Base-by-base conservation (phyloP, 78 protist species). In the Cavenderia fasciculata region DNA sequence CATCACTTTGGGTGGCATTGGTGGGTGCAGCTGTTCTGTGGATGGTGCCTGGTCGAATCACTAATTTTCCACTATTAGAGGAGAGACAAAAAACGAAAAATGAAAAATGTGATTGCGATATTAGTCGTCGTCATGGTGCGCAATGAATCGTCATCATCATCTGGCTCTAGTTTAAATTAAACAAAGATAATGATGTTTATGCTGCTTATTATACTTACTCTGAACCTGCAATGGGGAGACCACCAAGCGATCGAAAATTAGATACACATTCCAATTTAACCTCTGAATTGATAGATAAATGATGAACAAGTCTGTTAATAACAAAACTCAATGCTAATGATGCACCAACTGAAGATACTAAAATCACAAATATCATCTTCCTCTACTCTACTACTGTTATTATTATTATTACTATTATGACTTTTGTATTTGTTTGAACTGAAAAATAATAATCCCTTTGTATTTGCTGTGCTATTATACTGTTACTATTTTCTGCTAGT, bases 1-100 rank as follows among this genome's bases (percentile, higher is more conserved):
- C 88, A 51, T 79, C 88, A 25, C 77, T 66, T 34, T 29, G 18
- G 21, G 88, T 66, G 47, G 88, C 88, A 49, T 79, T 79, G 41
- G 88, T 79, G 11, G 78, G 88, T 40, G 76, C 36, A 25, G 88
- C 88, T 36, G 88, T 41, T 79, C 88, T 79, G 66, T 73, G 23
- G 10, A 79, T 44, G 18, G 29, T 68, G 38, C 88, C 88, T 40
- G 88, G 88, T 66, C 88, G 47, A 16, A 54, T 59, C 4, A 79
- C 75, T 18, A 51, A 52, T 52, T 66, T 54, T 8, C 88, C 88
- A 66, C 76, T 78, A 59, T 33, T 57, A 4, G n/a, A n/a, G n/a
- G n/a, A n/a, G n/a, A n/a, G n/a, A n/a, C n/a, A n/a, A n/a, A n/a
- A n/a, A n/a, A n/a, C n/a, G n/a, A n/a, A n/a, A 10, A 21, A 63